These are phyloP conservation scores for Gelatoporia subvermispora DNA, from an alignment of 768 basidiomycete genomes.

Conservation along the genomic window DNA sequence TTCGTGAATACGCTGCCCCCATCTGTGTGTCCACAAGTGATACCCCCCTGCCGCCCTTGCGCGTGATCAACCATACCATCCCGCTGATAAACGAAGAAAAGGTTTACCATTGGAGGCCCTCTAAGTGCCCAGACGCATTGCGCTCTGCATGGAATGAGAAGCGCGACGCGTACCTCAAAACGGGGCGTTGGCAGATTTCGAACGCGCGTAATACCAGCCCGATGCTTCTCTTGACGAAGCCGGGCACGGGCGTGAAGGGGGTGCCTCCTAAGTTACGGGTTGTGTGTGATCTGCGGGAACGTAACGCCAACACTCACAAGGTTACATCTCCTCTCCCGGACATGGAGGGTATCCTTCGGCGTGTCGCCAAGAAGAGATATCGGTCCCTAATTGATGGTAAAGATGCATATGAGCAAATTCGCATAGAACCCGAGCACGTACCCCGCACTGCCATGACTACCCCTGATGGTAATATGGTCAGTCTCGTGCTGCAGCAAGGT, in stretches of 20 bases:
- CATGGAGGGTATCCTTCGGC: constrained; percentile 11
- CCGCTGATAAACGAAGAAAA: constrained; percentile 26
- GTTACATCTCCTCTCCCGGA: constrained; percentile 19
- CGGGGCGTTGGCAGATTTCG: constrained; percentile 26
- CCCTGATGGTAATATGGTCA: constrained; percentile 24
- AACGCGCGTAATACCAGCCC: constrained; percentile 25
- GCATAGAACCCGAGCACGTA: constrained; percentile 17
- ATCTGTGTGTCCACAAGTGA: constrained; percentile 13
- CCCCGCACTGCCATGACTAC: constrained; percentile 19
- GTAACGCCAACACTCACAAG: constrained; percentile 29
- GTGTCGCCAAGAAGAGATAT: constrained; percentile 9
- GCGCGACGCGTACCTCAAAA: constrained; percentile 22
- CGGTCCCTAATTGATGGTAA: constrained; percentile 21
- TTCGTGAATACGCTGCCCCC: constrained; percentile 11
- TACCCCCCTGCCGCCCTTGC: constrained; percentile 17
- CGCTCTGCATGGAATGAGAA: constrained; percentile 24
- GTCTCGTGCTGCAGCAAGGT: constrained; percentile 25
- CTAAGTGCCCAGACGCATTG: constrained; percentile 31
- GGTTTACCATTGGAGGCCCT: constrained; percentile 28
- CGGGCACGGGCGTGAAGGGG: constrained; percentile 13
- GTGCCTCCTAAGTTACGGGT: constrained; percentile 15
- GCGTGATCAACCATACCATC: constrained; percentile 32
- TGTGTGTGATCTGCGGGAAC: constrained; percentile 22
- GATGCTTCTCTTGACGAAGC: constrained; percentile 29
- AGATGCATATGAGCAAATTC: constrained; percentile 26